phyloP scores from a whole-genome alignment of 2,329 filamentous ascomycete species.

The Aspergillus fumigatus region DNA sequence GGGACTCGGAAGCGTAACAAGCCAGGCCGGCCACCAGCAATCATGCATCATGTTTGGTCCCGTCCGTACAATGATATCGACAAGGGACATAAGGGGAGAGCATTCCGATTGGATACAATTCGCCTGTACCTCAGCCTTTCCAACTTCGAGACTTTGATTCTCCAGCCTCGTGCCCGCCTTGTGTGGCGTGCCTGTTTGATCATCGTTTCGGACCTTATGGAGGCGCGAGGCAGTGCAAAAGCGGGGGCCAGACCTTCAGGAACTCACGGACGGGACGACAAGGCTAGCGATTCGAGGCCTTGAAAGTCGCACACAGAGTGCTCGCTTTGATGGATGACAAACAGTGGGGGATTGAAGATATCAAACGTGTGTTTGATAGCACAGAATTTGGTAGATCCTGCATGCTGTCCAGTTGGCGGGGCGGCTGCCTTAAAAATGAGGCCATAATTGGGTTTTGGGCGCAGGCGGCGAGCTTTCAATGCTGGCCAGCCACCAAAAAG shows the following conservation, averaged over 20 bases:
- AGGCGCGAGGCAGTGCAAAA: background rate
- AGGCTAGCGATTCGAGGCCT: background rate
- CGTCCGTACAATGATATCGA: background rate
- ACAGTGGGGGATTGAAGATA: background rate
- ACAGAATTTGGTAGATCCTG: background rate
- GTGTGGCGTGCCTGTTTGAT: background rate
- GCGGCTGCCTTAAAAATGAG: background rate
- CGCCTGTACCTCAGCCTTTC: background rate
- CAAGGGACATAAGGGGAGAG: background rate
- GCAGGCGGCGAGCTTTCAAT: background rate
- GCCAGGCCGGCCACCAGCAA: background rate
- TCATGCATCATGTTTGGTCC: background rate
- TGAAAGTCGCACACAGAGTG: background rate
- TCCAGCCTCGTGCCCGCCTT: background rate
- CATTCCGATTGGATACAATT: background rate
- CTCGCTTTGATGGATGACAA: background rate
- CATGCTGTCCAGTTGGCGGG: background rate
- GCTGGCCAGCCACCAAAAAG: background rate
- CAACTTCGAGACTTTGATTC: background rate
- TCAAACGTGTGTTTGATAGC: background rate
- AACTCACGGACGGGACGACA: background rate
- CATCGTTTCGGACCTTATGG: background rate
- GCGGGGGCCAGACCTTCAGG: background rate
- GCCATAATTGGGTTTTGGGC: background rate
- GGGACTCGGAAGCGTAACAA: background rate